Evolutionary conservation across 202 grass and related monocot species (phyloP), one percentile per base, ranked within the genome.

Genomic region (Carex arenaria): DNA sequence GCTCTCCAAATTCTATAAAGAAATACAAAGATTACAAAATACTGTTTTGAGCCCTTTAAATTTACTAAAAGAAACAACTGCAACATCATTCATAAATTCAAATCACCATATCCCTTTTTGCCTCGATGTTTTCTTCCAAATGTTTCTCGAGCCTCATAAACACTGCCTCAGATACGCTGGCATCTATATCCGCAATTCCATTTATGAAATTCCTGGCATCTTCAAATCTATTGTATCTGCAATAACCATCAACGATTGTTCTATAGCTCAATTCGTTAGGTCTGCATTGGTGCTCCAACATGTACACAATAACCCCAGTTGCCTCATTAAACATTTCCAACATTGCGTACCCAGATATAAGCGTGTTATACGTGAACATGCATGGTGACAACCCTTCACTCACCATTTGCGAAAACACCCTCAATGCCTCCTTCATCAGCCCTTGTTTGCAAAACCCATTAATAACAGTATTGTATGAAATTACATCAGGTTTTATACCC

Each of bases 401-500:
- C 2, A 98, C 75, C 96, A 98, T 98, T 82, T 92, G 85, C 0
- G 93, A 90, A 65, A 95, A 71, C 61, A 98, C 87, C 86, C 93
- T 93, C 83, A 93, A 84, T 8, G 93, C 93, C 52, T 98, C 96
- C 32, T 75, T 86, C 72, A 98, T 93, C 62, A 95, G 86, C 43
- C 91, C 88, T 75, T 98, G 93, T 87, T 90, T 98, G 86, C 96
- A 95, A 82, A 95, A 98, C 65, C 96, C 93, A 12, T 98, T 98
- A 26, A 98, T 93, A 61, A 95, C 91, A 0, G 93, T 98, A 89
- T 98, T 98, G 81, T 98, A 95, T 6, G 91, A 95, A 63, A 98
- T 88, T 5, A 90, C 78, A 14, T 98, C 93, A 2, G 95, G 96
- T 66, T 87, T 95, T 30, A 95, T 52, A 54, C 87, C 23, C 17